Base-by-base conservation (phyloP, 768 basidiomycete genomes). In the Trichaptum fuscoviolaceum region DNA sequence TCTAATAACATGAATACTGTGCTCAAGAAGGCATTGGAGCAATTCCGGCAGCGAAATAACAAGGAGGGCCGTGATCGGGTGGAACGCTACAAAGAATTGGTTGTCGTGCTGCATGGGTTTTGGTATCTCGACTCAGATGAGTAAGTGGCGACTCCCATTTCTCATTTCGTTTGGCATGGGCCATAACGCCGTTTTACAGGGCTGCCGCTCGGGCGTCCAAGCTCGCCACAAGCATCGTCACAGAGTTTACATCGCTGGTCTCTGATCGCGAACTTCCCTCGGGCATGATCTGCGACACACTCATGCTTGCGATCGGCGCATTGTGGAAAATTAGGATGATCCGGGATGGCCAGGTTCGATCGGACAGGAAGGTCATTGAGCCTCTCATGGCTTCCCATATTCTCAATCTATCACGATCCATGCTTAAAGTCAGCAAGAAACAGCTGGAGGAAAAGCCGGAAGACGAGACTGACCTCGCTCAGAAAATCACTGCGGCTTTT, bases 291-390 rank as follows among this genome's bases (percentile, higher is more conserved):
- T 83, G 86, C 66, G 90, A 90, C 72, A 81, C 87, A 12, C 78
- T 93, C 63, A 83, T 91, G 34, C 83, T 94, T 52, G 82, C 88
- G 0, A 85, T 96, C 68, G 90, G 92, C 35, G 91, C 92, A 0
- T 81, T 95, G 15, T 96, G 93, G 91, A 90, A 89, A 69, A 86
- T 92, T 67, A 84, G 91, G 27, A 89, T 93, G 85, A 80, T 88
- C 69, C 89, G 87, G 60, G 82, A 85, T 35, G 63, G 63, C n/a
- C 65, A 67, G 27, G 67, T 68, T 24, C 57, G 62, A 27, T 35
- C 63, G 35, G 35, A 65, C 26, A n/a, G 58, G 26, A 66, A 68
- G 61, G 74, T 79, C 34, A 79, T 86, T 27, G 93, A 95, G 76
- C 83, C 85, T 67, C 83, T 83, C 35, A 85, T 95, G 35, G 80